These are phyloP conservation scores for Pseudogymnoascus pannorum DNA, from an alignment of 2,329 filamentous ascomycete species.

Conservation along the genomic window DNA sequence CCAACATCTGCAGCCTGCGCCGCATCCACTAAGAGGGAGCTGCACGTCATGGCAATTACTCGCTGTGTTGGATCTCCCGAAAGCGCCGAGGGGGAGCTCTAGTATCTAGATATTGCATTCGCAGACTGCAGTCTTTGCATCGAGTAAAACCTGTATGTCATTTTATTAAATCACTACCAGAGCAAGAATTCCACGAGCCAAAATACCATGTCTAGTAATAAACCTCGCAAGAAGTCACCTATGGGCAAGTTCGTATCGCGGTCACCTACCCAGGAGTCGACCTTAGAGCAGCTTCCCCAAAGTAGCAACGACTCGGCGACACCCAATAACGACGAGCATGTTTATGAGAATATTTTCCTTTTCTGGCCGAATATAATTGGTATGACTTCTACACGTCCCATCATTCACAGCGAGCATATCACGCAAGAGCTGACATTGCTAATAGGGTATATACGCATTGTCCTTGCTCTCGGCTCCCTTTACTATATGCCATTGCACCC, in stretches of 20 bases:
- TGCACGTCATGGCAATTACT: too few species aligned
- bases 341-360: slow-evolving; percentile 68
- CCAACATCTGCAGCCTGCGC: too few species aligned
- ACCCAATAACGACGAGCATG: slow-evolving; percentile 31
- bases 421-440: not conserved
- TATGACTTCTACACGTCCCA: slow-evolving; percentile 28
- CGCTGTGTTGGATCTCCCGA: too few species aligned
- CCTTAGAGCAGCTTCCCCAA: slow-evolving; percentile 23
- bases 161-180: too few species aligned
- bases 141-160: too few species aligned
- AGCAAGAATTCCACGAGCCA: too few species aligned
- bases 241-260: not conserved
- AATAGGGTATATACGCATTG: slow-evolving; percentile 66
- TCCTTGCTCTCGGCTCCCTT: slow-evolving; percentile 80
- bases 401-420: not conserved
- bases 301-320: slow-evolving; percentile 41
- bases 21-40: too few species aligned
- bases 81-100: too few species aligned
- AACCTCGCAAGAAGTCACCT: slow-evolving; percentile 7
- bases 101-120: too few species aligned
- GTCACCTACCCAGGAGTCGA: not conserved
- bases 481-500: slow-evolving; percentile 99
- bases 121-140: too few species aligned
- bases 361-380: slow-evolving; percentile 79
- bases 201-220: not conserved